Percentiles rank a stretch among this genome's conserved stretches.
Conservation (phyloP, 176 grass and related monocot genomes). For the Zoysia japonica region DNA sequence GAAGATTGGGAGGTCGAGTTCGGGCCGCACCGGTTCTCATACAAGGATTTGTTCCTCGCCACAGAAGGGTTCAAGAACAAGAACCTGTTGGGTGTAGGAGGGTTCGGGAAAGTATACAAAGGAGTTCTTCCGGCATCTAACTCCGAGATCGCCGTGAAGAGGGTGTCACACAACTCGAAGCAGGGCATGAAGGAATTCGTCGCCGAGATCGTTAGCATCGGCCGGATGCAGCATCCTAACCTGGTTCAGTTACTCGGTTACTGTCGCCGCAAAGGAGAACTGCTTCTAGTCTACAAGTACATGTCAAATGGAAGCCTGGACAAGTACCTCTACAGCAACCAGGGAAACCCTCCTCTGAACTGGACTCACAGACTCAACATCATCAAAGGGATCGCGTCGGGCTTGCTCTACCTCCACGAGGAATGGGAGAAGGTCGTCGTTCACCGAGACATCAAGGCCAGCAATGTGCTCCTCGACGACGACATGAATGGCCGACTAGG, state of each 20-base stretch:
- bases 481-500: constrained; percentile 37
- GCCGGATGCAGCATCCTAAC: constrained; percentile 35
- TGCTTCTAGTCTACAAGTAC: constrained; percentile 23
- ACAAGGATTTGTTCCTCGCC: constrained; percentile 25
- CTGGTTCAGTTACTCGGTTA: constrained; percentile 36
- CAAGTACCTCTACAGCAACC: not conserved
- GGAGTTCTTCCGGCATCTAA: constrained; percentile 18
- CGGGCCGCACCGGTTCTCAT: constrained; percentile 34
- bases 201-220: constrained; percentile 2
- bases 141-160: constrained; percentile 35
- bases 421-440: constrained; percentile 53
- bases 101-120: constrained; percentile 39
- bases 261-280: constrained; percentile 32
- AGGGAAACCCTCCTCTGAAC: constrained; percentile 8
- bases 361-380: constrained; percentile 28
- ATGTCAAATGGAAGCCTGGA: constrained; percentile 27
- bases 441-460: constrained; percentile 51
- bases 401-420: constrained; percentile 48
- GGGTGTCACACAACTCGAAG: too few relatives aligned
- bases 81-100: constrained; percentile 23
- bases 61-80: constrained; percentile 26
- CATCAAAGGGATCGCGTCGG: constrained; percentile 36
- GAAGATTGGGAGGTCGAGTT: constrained; percentile 45
- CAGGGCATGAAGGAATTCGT: too few relatives aligned
- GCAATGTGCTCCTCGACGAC: constrained; percentile 42